Evolutionary conservation across 164 flowering plant genomes (phyloP), one percentile per base, ranked within the genome.

Genomic region (Pachysandra terminalis): DNA sequence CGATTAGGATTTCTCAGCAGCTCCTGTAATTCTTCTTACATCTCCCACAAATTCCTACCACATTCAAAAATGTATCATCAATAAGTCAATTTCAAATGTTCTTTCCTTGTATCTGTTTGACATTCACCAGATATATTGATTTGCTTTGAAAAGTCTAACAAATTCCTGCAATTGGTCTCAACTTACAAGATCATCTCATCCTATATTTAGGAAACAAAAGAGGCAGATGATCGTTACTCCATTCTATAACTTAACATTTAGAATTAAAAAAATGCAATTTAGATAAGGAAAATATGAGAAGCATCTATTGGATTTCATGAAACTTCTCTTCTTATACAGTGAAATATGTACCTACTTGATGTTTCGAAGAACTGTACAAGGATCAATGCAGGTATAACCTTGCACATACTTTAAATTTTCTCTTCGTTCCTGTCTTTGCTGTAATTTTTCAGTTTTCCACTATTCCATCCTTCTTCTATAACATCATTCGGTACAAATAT

Each of bases 1-100:
- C 96, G 3, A 88, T 93, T 23, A 85, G 97, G 75, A 81, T 93
- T 67, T 86, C 96, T 67, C 97, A 93, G 88, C 97, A 93, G 80
- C 97, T 93, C 35, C 81, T 89, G 49, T 92, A 76, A 68, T 59
- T 59, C 64, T 63, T 2, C 65, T 37, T 22, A 14, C 9, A 41
- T 9, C n/a, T n/a, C 25, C 59, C 59, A 23, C 14, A 24, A 57
- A 63, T 58, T 48, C 27, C 26, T 54, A n/a, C 21, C 16, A 32
- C 22, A 21, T 25, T 15, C 14, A 45, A 45, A 5, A 45, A 45
- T 45, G 51, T 15, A 45, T 15, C 6, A 23, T 35, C 13, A 32
- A 32, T 48, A 48, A 17, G 24, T 2, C n/a, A n/a, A n/a, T n/a
- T n/a, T n/a, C 9, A 49, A 19, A 37, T 41, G 54, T 37, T 66